Evolutionary conservation across 352 stramenopile species (phyloP).

Genomic region (Globisporangium recalcitrans): DNA sequence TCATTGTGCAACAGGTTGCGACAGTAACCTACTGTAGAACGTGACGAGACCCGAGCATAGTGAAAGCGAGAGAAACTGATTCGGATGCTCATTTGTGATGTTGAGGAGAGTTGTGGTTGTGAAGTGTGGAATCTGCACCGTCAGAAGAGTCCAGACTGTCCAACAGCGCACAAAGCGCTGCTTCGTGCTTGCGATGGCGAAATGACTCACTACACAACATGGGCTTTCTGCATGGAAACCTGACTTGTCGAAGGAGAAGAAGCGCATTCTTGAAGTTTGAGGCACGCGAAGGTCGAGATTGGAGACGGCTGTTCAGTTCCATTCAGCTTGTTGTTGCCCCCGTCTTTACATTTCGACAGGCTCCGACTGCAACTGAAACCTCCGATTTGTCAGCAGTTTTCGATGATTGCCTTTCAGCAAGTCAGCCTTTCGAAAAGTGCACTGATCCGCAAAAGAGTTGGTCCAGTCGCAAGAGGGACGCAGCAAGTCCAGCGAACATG

Average conservation of each 20-base stretch:
- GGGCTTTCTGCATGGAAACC: too few species aligned
- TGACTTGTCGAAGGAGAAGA: too few species aligned
- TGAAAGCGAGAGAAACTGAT: neutral
- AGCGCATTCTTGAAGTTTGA: neutral
- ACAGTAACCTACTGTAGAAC: too few species aligned
- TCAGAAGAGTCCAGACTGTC: too few species aligned
- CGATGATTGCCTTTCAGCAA: neutral
- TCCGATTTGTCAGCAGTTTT: neutral
- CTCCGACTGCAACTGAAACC: neutral
- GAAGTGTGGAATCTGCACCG: too few species aligned
- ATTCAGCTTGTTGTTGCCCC: neutral
- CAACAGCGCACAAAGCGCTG: neutral
- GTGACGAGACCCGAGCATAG: neutral
- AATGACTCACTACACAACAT: neutral
- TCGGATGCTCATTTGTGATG: neutral
- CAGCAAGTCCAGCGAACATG: too few species aligned
- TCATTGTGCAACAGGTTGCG: neutral
- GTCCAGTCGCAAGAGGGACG: too few species aligned
- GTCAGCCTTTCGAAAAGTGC: neutral
- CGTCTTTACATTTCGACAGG: neutral
- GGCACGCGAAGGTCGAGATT: neutral
- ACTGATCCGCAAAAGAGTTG: neutral
- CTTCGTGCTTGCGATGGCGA: too few species aligned
- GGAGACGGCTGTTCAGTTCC: neutral
- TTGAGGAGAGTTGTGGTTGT: too few species aligned